Conservation (phyloP, 2,329 filamentous ascomycete genomes). For the Diaporthe longicolla region DNA sequence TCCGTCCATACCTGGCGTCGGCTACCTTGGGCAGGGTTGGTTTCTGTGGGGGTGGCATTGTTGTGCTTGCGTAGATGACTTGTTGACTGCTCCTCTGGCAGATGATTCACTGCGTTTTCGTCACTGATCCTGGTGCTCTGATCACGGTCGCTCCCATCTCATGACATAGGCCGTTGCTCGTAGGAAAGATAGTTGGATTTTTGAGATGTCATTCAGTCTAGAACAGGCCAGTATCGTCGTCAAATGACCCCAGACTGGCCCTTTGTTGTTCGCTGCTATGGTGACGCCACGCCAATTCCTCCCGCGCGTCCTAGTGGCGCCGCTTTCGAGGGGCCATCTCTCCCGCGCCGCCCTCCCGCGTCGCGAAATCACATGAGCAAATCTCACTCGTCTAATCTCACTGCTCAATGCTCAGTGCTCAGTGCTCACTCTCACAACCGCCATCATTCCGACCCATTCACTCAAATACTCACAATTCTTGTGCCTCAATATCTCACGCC, state of each 20-base stretch:
- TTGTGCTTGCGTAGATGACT: background rate
- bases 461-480: background rate
- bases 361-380: conserved; percentile 34
- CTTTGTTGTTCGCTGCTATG: conserved; percentile 5
- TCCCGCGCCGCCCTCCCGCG: conserved; percentile 14
- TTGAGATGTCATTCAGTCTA: background rate
- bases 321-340: conserved; percentile 25
- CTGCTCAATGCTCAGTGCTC: background rate
- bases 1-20: conserved; percentile 57
- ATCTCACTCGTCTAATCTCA: conserved; percentile 12
- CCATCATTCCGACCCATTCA: no score
- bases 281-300: conserved; percentile 31
- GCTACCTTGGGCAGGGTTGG: conserved; percentile 52
- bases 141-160: conserved; percentile 1
- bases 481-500: background rate
- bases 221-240: background rate
- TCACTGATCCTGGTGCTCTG: background rate
- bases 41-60: conserved; percentile 39
- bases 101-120: background rate
- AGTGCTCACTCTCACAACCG: background rate
- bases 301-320: conserved; percentile 36
- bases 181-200: background rate
- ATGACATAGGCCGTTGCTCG: background rate
- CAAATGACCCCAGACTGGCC: background rate
- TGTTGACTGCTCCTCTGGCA: background rate